Evolutionary conservation across 371 early-diverging fungal genomes (phyloP).

Genomic region (Circinella minor): DNA sequence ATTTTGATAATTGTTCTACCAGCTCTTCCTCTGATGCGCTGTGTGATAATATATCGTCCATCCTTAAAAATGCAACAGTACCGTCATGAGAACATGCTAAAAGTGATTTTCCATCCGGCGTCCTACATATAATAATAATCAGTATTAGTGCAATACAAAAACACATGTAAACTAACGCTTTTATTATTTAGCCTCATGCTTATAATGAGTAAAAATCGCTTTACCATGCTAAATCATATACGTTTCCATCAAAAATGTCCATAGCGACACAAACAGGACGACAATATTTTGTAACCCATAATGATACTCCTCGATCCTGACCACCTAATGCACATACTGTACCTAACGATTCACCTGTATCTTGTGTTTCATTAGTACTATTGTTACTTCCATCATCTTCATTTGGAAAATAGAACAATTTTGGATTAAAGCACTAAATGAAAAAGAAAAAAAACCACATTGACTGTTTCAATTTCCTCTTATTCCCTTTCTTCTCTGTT

Average conservation of each 20-base stretch:
- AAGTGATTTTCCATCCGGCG: slow-evolving; percentile 78
- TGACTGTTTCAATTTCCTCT: background rate
- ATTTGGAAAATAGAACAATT: slow-evolving; percentile 62
- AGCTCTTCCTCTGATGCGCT: slow-evolving; percentile 66
- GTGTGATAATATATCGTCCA: slow-evolving; percentile 73
- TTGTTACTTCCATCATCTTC: slow-evolving; percentile 16
- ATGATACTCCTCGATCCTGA: slow-evolving; percentile 88
- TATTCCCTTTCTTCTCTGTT: background rate
- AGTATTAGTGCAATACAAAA: too few relatives aligned
- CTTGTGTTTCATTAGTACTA: background rate
- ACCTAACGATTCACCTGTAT: slow-evolving; percentile 34
- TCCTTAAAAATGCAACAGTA: slow-evolving; percentile 75
- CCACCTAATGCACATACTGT: slow-evolving; percentile 89
- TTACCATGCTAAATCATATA: slow-evolving; percentile 91
- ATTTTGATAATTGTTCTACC: slow-evolving; percentile 67
- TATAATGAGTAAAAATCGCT: background rate
- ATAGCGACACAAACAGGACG: slow-evolving; percentile 78
- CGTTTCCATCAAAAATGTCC: slow-evolving; percentile 80
- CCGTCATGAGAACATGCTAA: slow-evolving; percentile 95
- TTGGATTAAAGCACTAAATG: slow-evolving; percentile 74
- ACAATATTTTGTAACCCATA: slow-evolving; percentile 85
- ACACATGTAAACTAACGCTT: too few relatives aligned
- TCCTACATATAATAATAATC: slow-evolving; percentile 35
- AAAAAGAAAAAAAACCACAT: too few relatives aligned
- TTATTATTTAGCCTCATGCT: too few relatives aligned